A percentile compares a stretch with the other conserved stretches of the same genome.
phyloP scores from a whole-genome alignment of 1,284 basidiomycete species.

The Cryptococcus sp. region DNA sequence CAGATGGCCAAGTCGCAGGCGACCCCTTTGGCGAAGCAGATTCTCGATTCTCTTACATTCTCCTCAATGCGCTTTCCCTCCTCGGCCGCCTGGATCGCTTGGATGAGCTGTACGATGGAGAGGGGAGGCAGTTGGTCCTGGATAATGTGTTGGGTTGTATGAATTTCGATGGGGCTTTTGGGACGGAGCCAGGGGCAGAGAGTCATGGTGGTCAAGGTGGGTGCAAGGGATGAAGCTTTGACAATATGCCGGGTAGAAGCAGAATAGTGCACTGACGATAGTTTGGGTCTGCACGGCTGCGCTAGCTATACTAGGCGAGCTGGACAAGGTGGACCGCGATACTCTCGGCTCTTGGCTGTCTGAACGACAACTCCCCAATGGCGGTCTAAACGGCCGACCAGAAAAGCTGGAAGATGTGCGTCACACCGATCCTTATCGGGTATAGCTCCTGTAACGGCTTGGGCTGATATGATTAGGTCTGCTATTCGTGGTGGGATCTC shows the following conservation, averaged over 20 bases:
- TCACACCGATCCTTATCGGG: not conserved
- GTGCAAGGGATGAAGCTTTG: too few species aligned
- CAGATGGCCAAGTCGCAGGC: slow-evolving; percentile 79
- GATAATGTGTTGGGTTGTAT: slow-evolving; percentile 68
- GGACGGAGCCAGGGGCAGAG: slow-evolving; percentile 74
- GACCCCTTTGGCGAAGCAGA: slow-evolving; percentile 87
- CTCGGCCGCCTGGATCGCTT: slow-evolving; percentile 60
- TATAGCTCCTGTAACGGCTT: not conserved
- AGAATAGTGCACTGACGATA: slow-evolving; percentile 36
- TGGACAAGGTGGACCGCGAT: slow-evolving; percentile 70
- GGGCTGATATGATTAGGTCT: slow-evolving; percentile 71
- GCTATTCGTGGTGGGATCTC: slow-evolving; percentile 97
- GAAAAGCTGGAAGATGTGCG: slow-evolving; percentile 96
- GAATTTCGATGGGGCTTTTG: slow-evolving; percentile 97
- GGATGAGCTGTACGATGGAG: slow-evolving; percentile 51
- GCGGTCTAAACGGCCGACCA: slow-evolving; percentile 90
- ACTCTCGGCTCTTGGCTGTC: slow-evolving; percentile 86
- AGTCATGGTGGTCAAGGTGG: slow-evolving; percentile 86
- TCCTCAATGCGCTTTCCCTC: slow-evolving; percentile 73
- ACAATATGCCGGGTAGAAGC: too few species aligned
- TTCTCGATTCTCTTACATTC: slow-evolving; percentile 86
- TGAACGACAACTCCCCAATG: slow-evolving; percentile 86
- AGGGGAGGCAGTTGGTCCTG: slow-evolving; percentile 57
- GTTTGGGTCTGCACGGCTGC: slow-evolving; percentile 87
- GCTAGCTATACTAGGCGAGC: slow-evolving; percentile 73